Base-by-base conservation (phyloP, 2,329 filamentous ascomycete species). In the Aspergillus brunneoviolaceus region DNA sequence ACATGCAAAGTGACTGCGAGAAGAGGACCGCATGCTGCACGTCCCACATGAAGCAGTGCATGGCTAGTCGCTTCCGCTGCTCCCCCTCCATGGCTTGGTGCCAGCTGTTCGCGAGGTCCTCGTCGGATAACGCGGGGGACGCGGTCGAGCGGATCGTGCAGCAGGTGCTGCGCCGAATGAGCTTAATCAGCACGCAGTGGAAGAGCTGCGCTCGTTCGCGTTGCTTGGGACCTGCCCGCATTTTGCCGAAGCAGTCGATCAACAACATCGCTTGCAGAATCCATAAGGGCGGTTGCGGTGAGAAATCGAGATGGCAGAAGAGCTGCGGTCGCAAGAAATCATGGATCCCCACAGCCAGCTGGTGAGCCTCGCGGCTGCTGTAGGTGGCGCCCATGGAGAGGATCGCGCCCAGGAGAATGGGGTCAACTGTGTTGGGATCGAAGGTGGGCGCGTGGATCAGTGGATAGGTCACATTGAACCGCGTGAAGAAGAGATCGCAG, bases 1-100 rank as follows among this genome's bases (percentile, higher is more conserved):
- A 87, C 85, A 88, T 88, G 71, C 85, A 88, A 0, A 88, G 78
- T 4, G 84, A 86, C 67, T 88, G 85, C n/a, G 84, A 87, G 69
- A 88, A 88, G 0, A 88, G 76, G 0, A 87, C 84, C 0, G 85
- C 85, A 61, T 88, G 85, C 57, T 88, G 85, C 0, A 84, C 86
- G 64, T 88, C 86, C 86, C 85, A 88, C 77, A 88, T 84, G 68
- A 88, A 89, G 67, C 85, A 88, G 5, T 86, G 75, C 45, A 87
- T 79, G 0, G 85, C 84, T 0, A 86, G 72, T 74, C 85, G 80
- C 70, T 87, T 87, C 59, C 84, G 84, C 61, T 86, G 82, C 66
- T 88, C 85, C 1, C 79, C 76, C 49, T 84, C 79, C 3, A 82
- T 81, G 75, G 83, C 85, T n/a, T 71, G 73, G 49, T 72, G 74